Percentiles rank a stretch among this genome's conserved stretches.
Conservation (phyloP, 441 rosid species). For the Oxalis stricta region DNA sequence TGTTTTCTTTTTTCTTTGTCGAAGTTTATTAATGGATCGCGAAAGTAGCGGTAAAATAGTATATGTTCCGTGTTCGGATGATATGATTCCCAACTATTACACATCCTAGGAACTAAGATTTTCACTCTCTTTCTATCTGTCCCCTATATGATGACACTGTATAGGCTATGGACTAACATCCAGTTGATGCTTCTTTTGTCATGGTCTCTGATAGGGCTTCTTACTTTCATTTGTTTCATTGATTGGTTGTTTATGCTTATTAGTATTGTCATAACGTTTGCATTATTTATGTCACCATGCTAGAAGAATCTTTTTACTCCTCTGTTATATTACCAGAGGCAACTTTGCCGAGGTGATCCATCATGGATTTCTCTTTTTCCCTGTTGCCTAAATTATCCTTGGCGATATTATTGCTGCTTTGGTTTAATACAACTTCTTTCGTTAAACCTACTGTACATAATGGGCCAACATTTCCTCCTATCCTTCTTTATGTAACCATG, state of each 20-base stretch:
- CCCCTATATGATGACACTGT: slow-evolving; percentile 36
- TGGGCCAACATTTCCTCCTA: slow-evolving; percentile 10
- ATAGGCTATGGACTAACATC: slow-evolving; percentile 35
- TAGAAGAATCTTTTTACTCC: no score
- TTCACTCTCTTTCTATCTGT: neutral
- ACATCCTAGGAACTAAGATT: no score
- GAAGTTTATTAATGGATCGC: no score
- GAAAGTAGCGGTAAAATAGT: no score
- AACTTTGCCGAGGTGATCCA: slow-evolving; percentile 42
- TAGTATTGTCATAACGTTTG: no score
- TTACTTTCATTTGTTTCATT: neutral
- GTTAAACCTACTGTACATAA: slow-evolving; percentile 5
- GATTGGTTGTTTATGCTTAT: no score
- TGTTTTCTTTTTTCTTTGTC: neutral
- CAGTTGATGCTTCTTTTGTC: slow-evolving; percentile 52
- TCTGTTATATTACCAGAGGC: no score
- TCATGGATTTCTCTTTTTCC: slow-evolving; percentile 42
- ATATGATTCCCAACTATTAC: no score
- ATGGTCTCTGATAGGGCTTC: slow-evolving; percentile 54
- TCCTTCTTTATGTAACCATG: no score
- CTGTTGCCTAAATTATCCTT: slow-evolving; percentile 38
- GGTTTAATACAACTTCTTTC: slow-evolving; percentile 9
- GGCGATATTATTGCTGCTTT: slow-evolving; percentile 13
- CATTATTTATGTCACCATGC: no score
- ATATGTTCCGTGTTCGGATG: no score